Percentiles rank a stretch among this genome's conserved stretches.
Evolutionary conservation across 257 asterid genomes (phyloP).

Genomic region (Handroanthus guayacan): DNA sequence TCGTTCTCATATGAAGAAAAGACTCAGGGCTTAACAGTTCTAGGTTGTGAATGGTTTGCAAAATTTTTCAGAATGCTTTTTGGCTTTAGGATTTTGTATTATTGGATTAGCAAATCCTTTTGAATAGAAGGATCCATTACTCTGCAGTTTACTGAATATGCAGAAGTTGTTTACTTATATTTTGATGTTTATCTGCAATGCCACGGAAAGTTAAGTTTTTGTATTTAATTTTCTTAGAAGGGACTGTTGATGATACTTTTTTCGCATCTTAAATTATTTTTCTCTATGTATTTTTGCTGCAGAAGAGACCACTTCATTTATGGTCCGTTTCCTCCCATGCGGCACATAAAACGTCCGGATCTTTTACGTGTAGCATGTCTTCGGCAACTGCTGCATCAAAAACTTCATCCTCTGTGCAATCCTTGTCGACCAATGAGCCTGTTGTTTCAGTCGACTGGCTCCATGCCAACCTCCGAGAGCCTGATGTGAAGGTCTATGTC

Average conservation of each 20-base stretch:
- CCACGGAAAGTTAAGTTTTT: not conserved
- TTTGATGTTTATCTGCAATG: not conserved
- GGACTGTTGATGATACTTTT: not conserved
- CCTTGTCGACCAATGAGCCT: conserved; percentile 65
- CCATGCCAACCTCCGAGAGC: conserved; percentile 77
- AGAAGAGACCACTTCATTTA: conserved; percentile 52
- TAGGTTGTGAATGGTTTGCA: conserved; percentile 8
- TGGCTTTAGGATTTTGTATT: not conserved
- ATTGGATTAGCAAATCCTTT: not conserved
- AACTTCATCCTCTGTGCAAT: conserved; percentile 58
- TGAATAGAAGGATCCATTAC: not conserved
- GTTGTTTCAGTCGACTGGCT: conserved; percentile 98
- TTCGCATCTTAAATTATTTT: not conserved
- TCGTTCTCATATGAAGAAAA: conserved; percentile 1
- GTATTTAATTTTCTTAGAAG: not conserved
- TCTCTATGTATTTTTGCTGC: conserved; percentile 32
- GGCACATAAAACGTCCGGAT: conserved; percentile 42
- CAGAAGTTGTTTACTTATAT: conserved; percentile 18
- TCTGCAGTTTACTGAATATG: not conserved
- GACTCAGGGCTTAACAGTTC: not conserved
- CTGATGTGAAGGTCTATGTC: conserved; percentile 75
- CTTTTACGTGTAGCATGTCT: conserved; percentile 53
- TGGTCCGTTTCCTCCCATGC: conserved; percentile 46
- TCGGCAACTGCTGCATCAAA: conserved; percentile 66
- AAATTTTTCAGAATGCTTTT: not conserved